phyloP scores from a whole-genome alignment of 1,284 basidiomycete species.

The Tranzscheliella williamsii region DNA sequence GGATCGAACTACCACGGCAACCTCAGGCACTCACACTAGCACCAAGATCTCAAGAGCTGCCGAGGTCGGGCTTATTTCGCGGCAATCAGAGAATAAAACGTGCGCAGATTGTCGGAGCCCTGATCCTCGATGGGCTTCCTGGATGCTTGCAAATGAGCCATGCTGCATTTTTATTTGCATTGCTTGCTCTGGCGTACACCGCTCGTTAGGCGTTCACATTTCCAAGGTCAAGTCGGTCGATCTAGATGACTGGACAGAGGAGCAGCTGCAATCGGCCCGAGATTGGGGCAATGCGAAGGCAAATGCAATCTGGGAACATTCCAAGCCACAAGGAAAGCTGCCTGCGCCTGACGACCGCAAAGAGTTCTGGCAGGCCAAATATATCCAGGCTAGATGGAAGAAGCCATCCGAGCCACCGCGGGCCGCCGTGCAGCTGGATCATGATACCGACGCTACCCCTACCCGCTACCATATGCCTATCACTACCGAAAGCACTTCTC shows the following conservation, averaged over 20 bases:
- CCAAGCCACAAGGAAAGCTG: constrained; percentile 16
- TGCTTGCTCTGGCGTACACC: constrained; percentile 65
- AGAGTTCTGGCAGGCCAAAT: constrained; percentile 41
- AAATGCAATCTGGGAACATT: constrained; percentile 42
- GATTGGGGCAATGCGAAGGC: constrained; percentile 44
- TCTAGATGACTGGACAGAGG: constrained; percentile 62
- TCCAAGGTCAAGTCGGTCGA: constrained; percentile 65
- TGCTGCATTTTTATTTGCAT: constrained; percentile 65
- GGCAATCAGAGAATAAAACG: constrained; percentile 58
- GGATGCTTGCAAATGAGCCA: constrained; percentile 58
- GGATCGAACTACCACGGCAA: constrained; percentile 2
- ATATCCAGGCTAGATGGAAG: constrained; percentile 33
- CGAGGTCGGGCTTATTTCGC: constrained; percentile 60
- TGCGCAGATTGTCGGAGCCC: constrained; percentile 64
- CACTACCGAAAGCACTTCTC: no score
- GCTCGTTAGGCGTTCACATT: constrained; percentile 65
- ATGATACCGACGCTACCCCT: background rate
- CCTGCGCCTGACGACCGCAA: constrained; percentile 11
- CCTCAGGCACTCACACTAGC: background rate
- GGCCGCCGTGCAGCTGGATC: no score
- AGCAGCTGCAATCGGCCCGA: constrained; percentile 43
- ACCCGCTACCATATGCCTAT: no score
- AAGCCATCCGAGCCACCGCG: no score
- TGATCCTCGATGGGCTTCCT: constrained; percentile 62
- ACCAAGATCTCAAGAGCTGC: constrained; percentile 31